These are phyloP conservation scores for Cercospora sojina DNA, from an alignment of 2,329 filamentous ascomycete species.

Conservation along the genomic window DNA sequence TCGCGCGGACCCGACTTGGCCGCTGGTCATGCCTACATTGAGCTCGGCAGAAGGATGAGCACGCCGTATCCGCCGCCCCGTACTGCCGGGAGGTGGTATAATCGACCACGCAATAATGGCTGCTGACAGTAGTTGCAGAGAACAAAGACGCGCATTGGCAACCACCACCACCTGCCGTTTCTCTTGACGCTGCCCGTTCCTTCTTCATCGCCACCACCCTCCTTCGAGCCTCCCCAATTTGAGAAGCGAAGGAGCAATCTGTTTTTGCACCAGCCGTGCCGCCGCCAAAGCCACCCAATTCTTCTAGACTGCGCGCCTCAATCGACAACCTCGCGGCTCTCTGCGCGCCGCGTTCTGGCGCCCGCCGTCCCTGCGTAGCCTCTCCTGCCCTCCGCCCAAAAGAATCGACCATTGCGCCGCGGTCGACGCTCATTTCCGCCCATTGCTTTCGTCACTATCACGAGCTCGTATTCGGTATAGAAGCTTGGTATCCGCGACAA, in stretches of 20 bases:
- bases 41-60: background rate
- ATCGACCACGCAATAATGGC: background rate
- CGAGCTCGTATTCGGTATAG: constrained; percentile 1
- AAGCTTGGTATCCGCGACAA: constrained; percentile 1
- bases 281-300: constrained; percentile 5
- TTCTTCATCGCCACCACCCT: background rate
- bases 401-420: background rate
- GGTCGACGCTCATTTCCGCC: constrained; percentile 4
- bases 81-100: background rate
- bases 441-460: background rate
- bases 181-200: background rate
- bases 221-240: background rate
- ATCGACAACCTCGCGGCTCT: background rate
- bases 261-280: background rate
- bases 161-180: background rate
- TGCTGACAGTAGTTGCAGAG: constrained; percentile 2
- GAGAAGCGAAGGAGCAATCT: background rate
- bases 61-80: background rate
- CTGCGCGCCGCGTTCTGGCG: constrained; percentile 3
- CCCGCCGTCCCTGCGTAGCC: constrained; percentile 11
- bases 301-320: constrained; percentile 1
- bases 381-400: background rate
- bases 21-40: constrained; percentile 11
- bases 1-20: constrained; percentile 2
- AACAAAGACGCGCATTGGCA: background rate